Conservation (phyloP, 2,329 filamentous ascomycete species). For the Fusarium odoratissimum region DNA sequence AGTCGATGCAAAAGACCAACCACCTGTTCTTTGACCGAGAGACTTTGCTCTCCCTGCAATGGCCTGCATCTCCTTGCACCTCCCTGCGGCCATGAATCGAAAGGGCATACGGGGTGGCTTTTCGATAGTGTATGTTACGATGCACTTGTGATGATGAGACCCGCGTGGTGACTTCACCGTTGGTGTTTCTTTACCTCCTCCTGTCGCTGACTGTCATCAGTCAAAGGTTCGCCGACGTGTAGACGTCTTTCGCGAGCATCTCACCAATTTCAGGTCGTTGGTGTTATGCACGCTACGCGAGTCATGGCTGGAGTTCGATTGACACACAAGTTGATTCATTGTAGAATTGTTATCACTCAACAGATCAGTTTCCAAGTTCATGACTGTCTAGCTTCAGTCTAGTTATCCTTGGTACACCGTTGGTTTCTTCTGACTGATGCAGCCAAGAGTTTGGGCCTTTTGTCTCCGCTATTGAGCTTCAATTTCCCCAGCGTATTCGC, state of each 20-base stretch:
- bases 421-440: background rate
- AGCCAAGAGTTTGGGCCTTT: constrained; percentile 1
- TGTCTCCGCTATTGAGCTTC: background rate
- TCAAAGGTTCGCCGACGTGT: background rate
- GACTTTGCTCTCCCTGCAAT: constrained; percentile 5
- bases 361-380: background rate
- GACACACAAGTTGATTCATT: background rate
- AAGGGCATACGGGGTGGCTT: background rate
- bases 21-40: background rate
- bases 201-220: background rate
- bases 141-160: background rate
- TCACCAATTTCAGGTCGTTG: background rate
- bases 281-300: background rate
- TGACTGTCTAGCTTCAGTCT: background rate
- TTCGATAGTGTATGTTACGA: background rate
- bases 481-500: background rate
- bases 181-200: background rate
- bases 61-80: background rate
- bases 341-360: background rate
- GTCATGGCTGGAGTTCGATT: background rate
- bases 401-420: background rate
- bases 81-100: constrained; percentile 7
- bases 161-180: background rate
- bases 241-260: background rate
- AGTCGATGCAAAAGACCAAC: background rate